These are phyloP conservation scores for Coemansia sp. DNA, from an alignment of 192 early-diverging fungal species.

Conservation along the genomic window DNA sequence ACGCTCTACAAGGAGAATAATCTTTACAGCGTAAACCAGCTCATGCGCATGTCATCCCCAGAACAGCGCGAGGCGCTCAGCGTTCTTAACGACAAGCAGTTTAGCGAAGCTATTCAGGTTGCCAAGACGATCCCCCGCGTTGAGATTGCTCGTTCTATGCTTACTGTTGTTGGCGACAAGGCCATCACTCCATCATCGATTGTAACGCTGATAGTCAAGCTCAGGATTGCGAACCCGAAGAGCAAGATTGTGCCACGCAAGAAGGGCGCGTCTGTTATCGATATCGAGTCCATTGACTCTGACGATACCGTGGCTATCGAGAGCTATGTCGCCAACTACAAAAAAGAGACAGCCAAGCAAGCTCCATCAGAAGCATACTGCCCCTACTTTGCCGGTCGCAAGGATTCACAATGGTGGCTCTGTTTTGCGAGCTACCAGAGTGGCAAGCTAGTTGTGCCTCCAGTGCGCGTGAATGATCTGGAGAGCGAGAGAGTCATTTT, in stretches of 20 bases:
- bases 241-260: constrained; percentile 25
- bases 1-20: constrained; percentile 58
- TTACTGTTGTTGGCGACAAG: constrained; percentile 80
- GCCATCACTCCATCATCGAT: constrained; percentile 77
- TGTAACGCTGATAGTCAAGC: constrained; percentile 67
- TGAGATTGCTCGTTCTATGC: constrained; percentile 74
- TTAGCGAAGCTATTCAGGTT: constrained; percentile 68
- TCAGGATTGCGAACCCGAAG: constrained; percentile 35
- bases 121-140: constrained; percentile 79
- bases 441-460: constrained; percentile 78
- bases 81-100: constrained; percentile 60
- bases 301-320: constrained; percentile 41
- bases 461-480: constrained; percentile 77
- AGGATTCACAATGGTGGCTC: constrained; percentile 90
- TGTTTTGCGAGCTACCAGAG: constrained; percentile 83
- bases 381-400: constrained; percentile 60
- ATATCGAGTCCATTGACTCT: constrained; percentile 55
- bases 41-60: constrained; percentile 64
- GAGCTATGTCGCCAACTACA: constrained; percentile 32
- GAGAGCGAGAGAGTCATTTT: constrained; percentile 64
- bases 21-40: constrained; percentile 61
- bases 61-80: constrained; percentile 65
- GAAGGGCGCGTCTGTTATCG: constrained; percentile 26
- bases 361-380: constrained; percentile 51
- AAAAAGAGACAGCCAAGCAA: constrained; percentile 25